These are phyloP conservation scores for Spergularia azorica DNA, from an alignment of 179 eudicot species.

Conservation along the genomic window DNA sequence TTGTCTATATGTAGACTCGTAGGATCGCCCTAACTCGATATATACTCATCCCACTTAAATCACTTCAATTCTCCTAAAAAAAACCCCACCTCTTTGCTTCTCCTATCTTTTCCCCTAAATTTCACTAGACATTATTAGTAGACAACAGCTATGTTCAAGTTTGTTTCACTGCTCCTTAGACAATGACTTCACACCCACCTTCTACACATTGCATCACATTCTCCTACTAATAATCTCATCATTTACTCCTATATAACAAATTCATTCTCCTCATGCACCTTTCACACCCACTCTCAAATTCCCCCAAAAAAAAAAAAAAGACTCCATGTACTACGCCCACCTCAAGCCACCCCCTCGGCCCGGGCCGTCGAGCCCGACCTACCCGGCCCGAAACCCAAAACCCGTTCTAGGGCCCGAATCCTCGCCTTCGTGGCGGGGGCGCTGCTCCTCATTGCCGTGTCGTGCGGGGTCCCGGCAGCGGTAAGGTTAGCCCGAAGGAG, in stretches of 20 bases:
- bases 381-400: not conserved
- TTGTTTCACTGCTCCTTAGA: slow-evolving; percentile 1
- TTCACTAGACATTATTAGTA: slow-evolving; percentile 1
- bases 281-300: not conserved
- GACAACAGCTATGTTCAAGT: slow-evolving; percentile 7
- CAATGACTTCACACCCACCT: slow-evolving; percentile 30
- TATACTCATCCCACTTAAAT: no score
- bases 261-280: no score
- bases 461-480: slow-evolving; percentile 21
- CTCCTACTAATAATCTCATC: not conserved
- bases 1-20: no score
- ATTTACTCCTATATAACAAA: no score
- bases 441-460: slow-evolving; percentile 20
- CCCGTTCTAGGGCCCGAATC: slow-evolving; percentile 8
- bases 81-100: no score
- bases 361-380: slow-evolving; percentile 13
- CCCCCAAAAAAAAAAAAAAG: not conserved
- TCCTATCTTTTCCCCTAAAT: no score
- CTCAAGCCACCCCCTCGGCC: slow-evolving; percentile 26
- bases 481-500: not conserved
- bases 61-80: no score
- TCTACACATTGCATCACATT: not conserved
- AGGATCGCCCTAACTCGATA: no score
- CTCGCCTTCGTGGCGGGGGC: slow-evolving; percentile 20
- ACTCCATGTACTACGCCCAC: slow-evolving; percentile 30